Evolutionary conservation across 345 rosid species (phyloP), one percentile per base, ranked within the genome.

Genomic region (Abelmoschus esculentus): DNA sequence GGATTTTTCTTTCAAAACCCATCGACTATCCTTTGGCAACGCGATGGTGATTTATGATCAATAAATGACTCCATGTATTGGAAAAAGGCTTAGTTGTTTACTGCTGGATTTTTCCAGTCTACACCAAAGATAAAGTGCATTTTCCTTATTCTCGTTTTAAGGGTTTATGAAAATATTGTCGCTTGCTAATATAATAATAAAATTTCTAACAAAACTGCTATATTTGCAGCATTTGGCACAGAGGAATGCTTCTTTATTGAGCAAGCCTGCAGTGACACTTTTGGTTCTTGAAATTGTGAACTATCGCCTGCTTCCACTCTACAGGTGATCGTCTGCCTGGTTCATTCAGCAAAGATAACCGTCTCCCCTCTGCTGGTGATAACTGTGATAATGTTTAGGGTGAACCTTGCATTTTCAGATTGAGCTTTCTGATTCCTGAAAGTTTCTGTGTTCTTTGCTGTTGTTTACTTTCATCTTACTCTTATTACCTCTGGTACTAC

Each of bases 181-280:
- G 26, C 61, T 54, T 58, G 28, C 49, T 49, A 34, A 74, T 73
- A 36, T 19, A 9, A 40, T 8, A 28, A 19, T 26, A 17, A 64
- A 54, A 63, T 80, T 55, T 70, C 67, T 70, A 62, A 47, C 69
- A 58, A 64, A 58, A 67, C 10, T 49, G 62, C 73, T 60, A 53
- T 80, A 78, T 80, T 52, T 80, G 77, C 81, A 95, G 99, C 93
- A 90, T 77, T 81, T 95, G 86, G 92, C 96, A 70, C 98, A 88
- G 80, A 87, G 90, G 85, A 85, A 83, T 76, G 83, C 92, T 52
- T 79, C 96, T 67, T 83, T 90, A 61, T 82, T 85, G 79, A 87
- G 93, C 89, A 95, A 90, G 88, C 92, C 96, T 17, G 96, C 92
- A 58, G 99, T 87, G 73, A 90, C 96, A 49, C 89, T 90, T 71